A percentile compares a stretch with the other conserved stretches of the same genome.
Evolutionary conservation across 2,329 filamentous ascomycete species (phyloP).

Genomic region (Conoideocrella luteorostrata): DNA sequence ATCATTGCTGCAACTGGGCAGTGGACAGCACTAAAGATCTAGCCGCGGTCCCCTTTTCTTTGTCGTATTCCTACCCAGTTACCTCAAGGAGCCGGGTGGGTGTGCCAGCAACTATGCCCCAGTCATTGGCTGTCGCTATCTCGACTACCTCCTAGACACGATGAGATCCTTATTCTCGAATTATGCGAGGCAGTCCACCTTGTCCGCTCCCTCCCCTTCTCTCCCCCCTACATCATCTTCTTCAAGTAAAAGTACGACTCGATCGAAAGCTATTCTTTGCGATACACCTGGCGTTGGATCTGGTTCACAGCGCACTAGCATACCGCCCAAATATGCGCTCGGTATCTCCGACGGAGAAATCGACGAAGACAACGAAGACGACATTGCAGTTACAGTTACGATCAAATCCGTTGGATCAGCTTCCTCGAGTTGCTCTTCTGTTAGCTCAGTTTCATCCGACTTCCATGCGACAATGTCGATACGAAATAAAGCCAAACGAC

Average conservation of each 20-base stretch:
- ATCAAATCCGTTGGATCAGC: constrained; percentile 3
- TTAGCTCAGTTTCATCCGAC: constrained; percentile 11
- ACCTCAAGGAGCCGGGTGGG: no score
- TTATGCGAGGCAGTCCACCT: constrained; percentile 6
- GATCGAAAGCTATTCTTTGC: background rate
- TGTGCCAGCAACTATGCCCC: constrained; percentile 4
- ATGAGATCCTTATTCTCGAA: constrained; percentile 13
- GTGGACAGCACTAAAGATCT: background rate
- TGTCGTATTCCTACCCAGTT: background rate
- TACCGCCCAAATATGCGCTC: constrained; percentile 7
- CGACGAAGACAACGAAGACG: background rate
- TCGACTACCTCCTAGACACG: constrained; percentile 1
- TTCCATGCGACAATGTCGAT: constrained; percentile 28
- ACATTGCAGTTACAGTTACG: constrained; percentile 3
- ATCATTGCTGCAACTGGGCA: no score
- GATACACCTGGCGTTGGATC: background rate
- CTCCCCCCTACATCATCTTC: background rate
- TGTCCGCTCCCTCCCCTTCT: constrained; percentile 4
- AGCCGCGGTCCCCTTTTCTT: constrained; percentile 1
- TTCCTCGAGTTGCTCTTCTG: constrained; percentile 3
- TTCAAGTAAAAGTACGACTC: background rate
- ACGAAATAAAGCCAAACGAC: constrained; percentile 24
- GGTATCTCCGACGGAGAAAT: background rate
- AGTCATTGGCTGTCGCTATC: constrained; percentile 1
- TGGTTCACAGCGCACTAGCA: background rate